Percentiles rank a stretch among this genome's conserved stretches.
phyloP scores from a whole-genome alignment of 148 eudicot species.

The Gaultheria prostrata region DNA sequence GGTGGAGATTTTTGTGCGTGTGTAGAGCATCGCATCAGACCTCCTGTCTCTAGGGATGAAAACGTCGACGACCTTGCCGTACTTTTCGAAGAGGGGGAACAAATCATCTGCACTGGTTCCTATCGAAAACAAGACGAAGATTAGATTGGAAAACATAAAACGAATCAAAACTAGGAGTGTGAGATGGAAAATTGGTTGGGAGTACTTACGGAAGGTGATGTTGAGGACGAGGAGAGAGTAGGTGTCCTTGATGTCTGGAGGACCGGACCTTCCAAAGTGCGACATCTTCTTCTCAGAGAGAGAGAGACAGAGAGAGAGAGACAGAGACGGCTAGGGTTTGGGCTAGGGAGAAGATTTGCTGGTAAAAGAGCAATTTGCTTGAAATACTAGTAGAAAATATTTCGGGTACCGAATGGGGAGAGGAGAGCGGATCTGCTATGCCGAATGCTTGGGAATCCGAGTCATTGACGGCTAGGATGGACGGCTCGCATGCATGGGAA shows the following conservation, averaged over 20 bases:
- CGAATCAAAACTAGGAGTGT: neutral
- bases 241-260: slow-evolving; percentile 72
- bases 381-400: no score
- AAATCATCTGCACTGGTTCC: slow-evolving; percentile 75
- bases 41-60: slow-evolving; percentile 81
- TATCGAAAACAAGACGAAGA: slow-evolving; percentile 11
- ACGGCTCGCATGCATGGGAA: no score
- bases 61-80: slow-evolving; percentile 78
- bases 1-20: neutral
- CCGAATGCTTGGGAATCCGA: no score
- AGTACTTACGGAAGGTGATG: slow-evolving; percentile 61
- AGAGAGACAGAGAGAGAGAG: slow-evolving; percentile 9
- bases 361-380: no score
- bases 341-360: neutral
- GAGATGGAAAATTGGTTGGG: neutral
- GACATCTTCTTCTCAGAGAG: slow-evolving; percentile 37
- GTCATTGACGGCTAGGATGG: no score
- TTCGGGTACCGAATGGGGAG: no score
- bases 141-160: neutral
- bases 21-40: slow-evolving; percentile 20
- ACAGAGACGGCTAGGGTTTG: slow-evolving; percentile 3
- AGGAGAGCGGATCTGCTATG: no score
- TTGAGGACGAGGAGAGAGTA: slow-evolving; percentile 85
- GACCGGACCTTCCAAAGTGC: slow-evolving; percentile 77
- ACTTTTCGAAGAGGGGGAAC: slow-evolving; percentile 69